A percentile compares a stretch with the other conserved stretches of the same genome.
Evolutionary conservation across 768 basidiomycete genomes (phyloP).

Genomic region (Tylopilus rubrobrunneus): DNA sequence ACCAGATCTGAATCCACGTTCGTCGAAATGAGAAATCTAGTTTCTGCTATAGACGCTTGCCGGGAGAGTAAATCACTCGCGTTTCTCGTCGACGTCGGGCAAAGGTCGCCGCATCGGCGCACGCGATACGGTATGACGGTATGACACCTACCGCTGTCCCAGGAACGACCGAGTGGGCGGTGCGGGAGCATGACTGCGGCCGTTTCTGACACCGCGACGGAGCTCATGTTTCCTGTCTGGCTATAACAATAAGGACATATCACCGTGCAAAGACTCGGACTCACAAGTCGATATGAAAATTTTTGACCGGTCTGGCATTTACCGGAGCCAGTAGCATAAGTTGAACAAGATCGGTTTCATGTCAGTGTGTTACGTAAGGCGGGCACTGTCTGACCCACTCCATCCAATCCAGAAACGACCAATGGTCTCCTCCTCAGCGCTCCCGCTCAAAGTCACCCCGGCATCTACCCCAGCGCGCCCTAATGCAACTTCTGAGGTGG

Average conservation of each 20-base stretch:
- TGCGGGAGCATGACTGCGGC: neutral
- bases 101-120: slow-evolving; percentile 27
- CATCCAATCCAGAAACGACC: neutral
- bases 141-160: neutral
- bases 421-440: slow-evolving; percentile 40
- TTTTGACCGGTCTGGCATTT: neutral
- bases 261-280: neutral
- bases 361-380: slow-evolving; percentile 12
- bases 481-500: slow-evolving; percentile 14
- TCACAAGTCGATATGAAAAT: neutral
- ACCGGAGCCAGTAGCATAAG: neutral
- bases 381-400: neutral
- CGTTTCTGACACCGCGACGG: neutral
- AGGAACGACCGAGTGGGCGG: neutral
- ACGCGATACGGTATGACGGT: slow-evolving; percentile 3
- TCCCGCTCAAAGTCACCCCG: slow-evolving; percentile 63
- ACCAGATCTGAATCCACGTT: slow-evolving; percentile 10
- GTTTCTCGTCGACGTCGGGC: neutral
- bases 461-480: slow-evolving; percentile 50
- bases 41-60: slow-evolving; percentile 7
- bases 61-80: slow-evolving; percentile 9
- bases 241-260: slow-evolving; percentile 5
- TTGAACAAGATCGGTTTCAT: slow-evolving; percentile 11
- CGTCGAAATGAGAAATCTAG: neutral
- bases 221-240: neutral